Evolutionary conservation across 495 filamentous ascomycete species (phyloP), one percentile per base, ranked within the genome.

Genomic region (Melanomma pulvis-pyrius): DNA sequence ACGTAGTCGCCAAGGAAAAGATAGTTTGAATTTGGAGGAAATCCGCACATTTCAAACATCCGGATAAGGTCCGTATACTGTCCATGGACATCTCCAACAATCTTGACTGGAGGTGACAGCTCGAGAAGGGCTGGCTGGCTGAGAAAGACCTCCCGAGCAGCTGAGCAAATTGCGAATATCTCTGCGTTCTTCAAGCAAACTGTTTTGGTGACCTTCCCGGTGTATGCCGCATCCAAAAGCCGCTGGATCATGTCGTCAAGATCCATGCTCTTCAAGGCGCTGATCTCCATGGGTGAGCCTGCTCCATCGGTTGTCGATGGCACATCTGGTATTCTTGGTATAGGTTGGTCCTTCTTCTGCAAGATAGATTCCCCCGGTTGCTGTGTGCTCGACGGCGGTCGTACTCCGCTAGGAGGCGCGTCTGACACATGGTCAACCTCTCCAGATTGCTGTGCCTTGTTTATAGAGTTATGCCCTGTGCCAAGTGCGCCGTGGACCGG

Each of bases 31-130:
- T 86, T 87, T 7, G 94, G 94, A 12, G 94, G 94, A 74, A 97
- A 99, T 1, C 94, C 94, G 71, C 94, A 97, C 96, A 98, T 98
- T 79, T 99, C 94, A 68, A 99, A 99, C 84, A 99, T 89, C 34
- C 94, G 84, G 69, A 99, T 96, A 28, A 99, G 80, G 78, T 99
- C 94, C 19, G 93, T 96, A 74, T 97, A 99, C 77, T 99, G 94
- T 53, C 94, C 94, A 76, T 99, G 94, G 12, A 99, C 91, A 78
- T 99, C 94, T 12, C 94, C 94, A 15, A 99, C 94, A 68, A 99
- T 96, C 80, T 99, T 99, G 69, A 99, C 96, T 1, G 94, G 96
- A n/a, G 96, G 89, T 58, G 92, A 87, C 59, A 99, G 82, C 78
- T 99, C 94, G 52, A 98, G 74, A 41, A 99, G 81, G 13, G 94